Base-by-base conservation (phyloP, 805 yeast genomes). In the Blastobotrys peoriensis region DNA sequence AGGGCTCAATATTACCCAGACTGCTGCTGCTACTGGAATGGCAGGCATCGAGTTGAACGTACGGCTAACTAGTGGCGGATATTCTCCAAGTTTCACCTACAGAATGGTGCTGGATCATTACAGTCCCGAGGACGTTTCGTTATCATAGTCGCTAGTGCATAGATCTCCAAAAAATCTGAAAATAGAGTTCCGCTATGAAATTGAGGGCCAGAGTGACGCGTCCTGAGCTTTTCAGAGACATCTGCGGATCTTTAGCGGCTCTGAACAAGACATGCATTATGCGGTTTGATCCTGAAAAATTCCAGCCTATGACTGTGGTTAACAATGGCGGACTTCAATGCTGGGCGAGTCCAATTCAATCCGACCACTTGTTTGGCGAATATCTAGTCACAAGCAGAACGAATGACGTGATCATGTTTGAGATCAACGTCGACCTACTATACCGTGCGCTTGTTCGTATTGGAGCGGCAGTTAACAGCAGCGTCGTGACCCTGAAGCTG, bases 41-140 rank as follows among this genome's bases (percentile, higher is more conserved):
- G n/a, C n/a, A n/a, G n/a, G n/a, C n/a, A n/a, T n/a, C n/a, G n/a
- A n/a, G n/a, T n/a, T n/a, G n/a, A n/a, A n/a, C n/a, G n/a, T n/a
- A n/a, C n/a, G n/a, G n/a, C n/a, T n/a, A n/a, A n/a, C 5, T 46
- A 55, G 64, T 42, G 98, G 98, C 40, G 98, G 98, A 13, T 88
- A 85, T 62, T 86, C 98, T 20, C 98, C 98, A 38, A 86, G 91
- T 56, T 93, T 93, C 67, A 84, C 93, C 44, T 93, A 93, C 66
- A 81, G 98, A 66, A 84, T 93, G 44, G 95, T 93, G 17, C 77
- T 89, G 69, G 98, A 93, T 65, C 87, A 91, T 66, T 93, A 93
- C 65, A 83, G 84, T 64, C 78, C 81, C 43, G 88, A 83, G 57
- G 98, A 93, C 68, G 51, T 51, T 18, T 18, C 30, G 23, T 35